These are phyloP conservation scores for Forsythia viridissima DNA, from an alignment of 257 asterid species.

Conservation along the genomic window DNA sequence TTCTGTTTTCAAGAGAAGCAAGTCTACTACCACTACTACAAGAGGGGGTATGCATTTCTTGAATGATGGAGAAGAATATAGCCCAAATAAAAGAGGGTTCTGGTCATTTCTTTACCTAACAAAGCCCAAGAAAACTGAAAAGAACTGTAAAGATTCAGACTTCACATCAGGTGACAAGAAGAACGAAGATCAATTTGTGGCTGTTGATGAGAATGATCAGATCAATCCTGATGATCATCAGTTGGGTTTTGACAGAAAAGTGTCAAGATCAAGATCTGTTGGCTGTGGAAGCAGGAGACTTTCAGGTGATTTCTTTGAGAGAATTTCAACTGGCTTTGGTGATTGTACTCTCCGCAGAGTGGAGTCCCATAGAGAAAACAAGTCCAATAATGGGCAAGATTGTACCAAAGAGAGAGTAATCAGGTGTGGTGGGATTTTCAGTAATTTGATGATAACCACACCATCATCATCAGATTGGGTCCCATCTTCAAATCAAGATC, in stretches of 20 bases:
- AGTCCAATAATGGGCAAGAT: slow-evolving; percentile 32
- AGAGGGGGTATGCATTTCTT: slow-evolving; percentile 36
- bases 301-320: slow-evolving; percentile 59
- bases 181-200: slow-evolving; percentile 39
- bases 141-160: slow-evolving; percentile 38
- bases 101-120: slow-evolving; percentile 81
- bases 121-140: slow-evolving; percentile 42
- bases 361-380: slow-evolving; percentile 69
- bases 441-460: slow-evolving; percentile 57
- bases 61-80: slow-evolving; percentile 38
- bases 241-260: slow-evolving; percentile 37
- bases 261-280: slow-evolving; percentile 69
- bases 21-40: slow-evolving; percentile 34
- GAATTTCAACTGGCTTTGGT: slow-evolving; percentile 61
- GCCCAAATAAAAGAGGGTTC: slow-evolving; percentile 54
- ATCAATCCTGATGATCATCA: slow-evolving; percentile 40
- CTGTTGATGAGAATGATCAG: slow-evolving; percentile 49
- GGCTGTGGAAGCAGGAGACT: slow-evolving; percentile 74
- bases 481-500: slow-evolving; percentile 44
- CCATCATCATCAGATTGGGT: slow-evolving; percentile 61
- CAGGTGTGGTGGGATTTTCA: slow-evolving; percentile 59
- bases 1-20: slow-evolving; percentile 45
- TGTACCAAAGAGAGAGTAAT: slow-evolving; percentile 49
- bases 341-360: slow-evolving; percentile 85
- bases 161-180: slow-evolving; percentile 51